phyloP scores from a whole-genome alignment of 2,329 filamentous ascomycete genomes.

The Aplosporella prunicola region DNA sequence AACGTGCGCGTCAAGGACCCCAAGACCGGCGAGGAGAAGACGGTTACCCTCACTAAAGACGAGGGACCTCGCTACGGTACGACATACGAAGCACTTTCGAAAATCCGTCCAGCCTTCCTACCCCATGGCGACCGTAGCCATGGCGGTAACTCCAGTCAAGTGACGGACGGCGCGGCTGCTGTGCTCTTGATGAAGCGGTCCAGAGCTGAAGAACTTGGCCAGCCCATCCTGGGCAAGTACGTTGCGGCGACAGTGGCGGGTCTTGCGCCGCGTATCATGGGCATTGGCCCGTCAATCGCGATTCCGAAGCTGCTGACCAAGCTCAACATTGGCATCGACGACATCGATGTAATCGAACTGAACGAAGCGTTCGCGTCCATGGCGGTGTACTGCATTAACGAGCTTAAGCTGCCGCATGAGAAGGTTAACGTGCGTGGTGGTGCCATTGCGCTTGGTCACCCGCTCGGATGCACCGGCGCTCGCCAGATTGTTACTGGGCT shows the following conservation, averaged over 20 bases:
- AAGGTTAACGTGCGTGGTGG: slow-evolving; percentile 79
- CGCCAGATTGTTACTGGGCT: slow-evolving; percentile 83
- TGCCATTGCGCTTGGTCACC: slow-evolving; percentile 75
- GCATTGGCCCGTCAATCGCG: slow-evolving; percentile 67
- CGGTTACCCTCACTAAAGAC: slow-evolving; percentile 72
- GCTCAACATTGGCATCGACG: slow-evolving; percentile 66
- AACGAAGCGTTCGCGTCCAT: slow-evolving; percentile 98
- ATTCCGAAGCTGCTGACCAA: slow-evolving; percentile 75
- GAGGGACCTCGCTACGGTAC: slow-evolving; percentile 89
- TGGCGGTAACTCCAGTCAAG: slow-evolving; percentile 87
- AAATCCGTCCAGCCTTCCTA: slow-evolving; percentile 84
- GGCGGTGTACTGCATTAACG: slow-evolving; percentile 79
- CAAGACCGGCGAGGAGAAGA: slow-evolving; percentile 67
- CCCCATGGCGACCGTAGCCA: slow-evolving; percentile 80
- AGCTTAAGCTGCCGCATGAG: slow-evolving; percentile 56
- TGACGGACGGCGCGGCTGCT: slow-evolving; percentile 88
- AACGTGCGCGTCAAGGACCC: slow-evolving; percentile 71
- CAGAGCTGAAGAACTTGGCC: slow-evolving; percentile 73
- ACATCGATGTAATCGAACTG: slow-evolving; percentile 84
- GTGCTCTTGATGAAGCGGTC: slow-evolving; percentile 91
- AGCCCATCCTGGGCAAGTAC: slow-evolving; percentile 91
- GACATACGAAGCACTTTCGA: slow-evolving; percentile 68
- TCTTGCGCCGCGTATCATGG: slow-evolving; percentile 90
- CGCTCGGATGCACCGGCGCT: slow-evolving; percentile 67
- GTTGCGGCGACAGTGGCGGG: slow-evolving; percentile 86